Conservation (phyloP, 1,139 yeast genomes). For the Yamadazyma triangularis region DNA sequence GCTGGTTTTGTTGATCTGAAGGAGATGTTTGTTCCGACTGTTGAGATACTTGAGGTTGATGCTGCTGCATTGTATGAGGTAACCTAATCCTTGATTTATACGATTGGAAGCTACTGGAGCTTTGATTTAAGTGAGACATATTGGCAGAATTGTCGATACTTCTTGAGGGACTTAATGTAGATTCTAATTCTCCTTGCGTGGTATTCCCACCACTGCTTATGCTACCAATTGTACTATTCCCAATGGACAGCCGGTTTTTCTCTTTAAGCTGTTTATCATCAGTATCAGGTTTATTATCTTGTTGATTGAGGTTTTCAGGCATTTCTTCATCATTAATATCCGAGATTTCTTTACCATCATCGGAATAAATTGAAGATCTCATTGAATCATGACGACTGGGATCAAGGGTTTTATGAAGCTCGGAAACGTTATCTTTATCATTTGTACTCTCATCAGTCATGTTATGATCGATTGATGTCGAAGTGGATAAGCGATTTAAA, state of each 20-base stretch:
- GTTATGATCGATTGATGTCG: no score
- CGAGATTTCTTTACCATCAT: slow-evolving; percentile 5
- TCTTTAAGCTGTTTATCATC: no score
- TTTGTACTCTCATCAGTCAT: no score
- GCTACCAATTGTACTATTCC: no score
- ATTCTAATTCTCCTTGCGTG: no score
- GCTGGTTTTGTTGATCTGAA: no score
- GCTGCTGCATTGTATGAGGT: slow-evolving; percentile 17
- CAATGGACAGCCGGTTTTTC: no score
- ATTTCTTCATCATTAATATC: no score
- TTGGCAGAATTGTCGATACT: slow-evolving; percentile 1
- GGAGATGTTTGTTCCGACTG: slow-evolving; percentile 2
- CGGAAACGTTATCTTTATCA: background rate
- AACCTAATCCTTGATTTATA: slow-evolving; percentile 32
- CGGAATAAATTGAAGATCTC: slow-evolving; percentile 19
- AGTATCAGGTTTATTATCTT: no score
- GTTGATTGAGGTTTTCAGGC: no score
- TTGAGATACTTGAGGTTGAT: background rate
- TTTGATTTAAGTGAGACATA: slow-evolving; percentile 15
- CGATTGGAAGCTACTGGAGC: slow-evolving; percentile 24
- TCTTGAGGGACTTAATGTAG: slow-evolving; percentile 4
- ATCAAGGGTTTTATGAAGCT: background rate
- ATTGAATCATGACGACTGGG: slow-evolving; percentile 7
- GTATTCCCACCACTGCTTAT: background rate
- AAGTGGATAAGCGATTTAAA: no score